Conservation (phyloP, 345 rosid genomes). For the Diplotaxis tenuifolia region DNA sequence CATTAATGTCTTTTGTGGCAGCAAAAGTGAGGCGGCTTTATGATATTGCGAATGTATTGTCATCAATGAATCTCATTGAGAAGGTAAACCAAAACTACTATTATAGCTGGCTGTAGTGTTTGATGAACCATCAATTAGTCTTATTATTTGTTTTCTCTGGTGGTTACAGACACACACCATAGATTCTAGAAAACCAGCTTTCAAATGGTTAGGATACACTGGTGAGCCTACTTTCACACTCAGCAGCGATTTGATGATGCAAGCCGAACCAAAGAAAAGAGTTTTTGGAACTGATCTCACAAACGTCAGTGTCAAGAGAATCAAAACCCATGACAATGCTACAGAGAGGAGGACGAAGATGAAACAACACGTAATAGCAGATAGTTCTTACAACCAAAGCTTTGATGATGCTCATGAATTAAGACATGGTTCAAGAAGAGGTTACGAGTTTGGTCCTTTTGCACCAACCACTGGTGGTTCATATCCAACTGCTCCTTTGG, state of each 20-base stretch:
- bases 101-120: not conserved
- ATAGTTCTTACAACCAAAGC: slow-evolving; percentile 41
- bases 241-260: slow-evolving; percentile 32
- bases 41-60: slow-evolving; percentile 83
- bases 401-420: slow-evolving; percentile 34
- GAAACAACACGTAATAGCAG: slow-evolving; percentile 41
- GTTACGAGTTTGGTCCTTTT: slow-evolving; percentile 77
- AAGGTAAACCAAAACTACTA: slow-evolving; percentile 48
- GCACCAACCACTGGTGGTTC: slow-evolving; percentile 46
- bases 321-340: slow-evolving; percentile 36
- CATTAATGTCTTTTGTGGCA: slow-evolving; percentile 33
- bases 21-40: slow-evolving; percentile 91
- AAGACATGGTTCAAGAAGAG: slow-evolving; percentile 40
- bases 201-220: slow-evolving; percentile 76
- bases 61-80: slow-evolving; percentile 85
- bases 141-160: not conserved
- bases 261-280: slow-evolving; percentile 56
- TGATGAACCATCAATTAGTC: not conserved
- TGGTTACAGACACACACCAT: slow-evolving; percentile 68
- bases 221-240: slow-evolving; percentile 45
- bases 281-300: slow-evolving; percentile 75
- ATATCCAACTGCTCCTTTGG: slow-evolving; percentile 28
- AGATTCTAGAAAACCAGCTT: slow-evolving; percentile 80
- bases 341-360: slow-evolving; percentile 29
- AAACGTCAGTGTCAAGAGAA: slow-evolving; percentile 50